Evolutionary conservation across 1,284 basidiomycete species (phyloP).

Genomic region (Moesziomyces sp.): DNA sequence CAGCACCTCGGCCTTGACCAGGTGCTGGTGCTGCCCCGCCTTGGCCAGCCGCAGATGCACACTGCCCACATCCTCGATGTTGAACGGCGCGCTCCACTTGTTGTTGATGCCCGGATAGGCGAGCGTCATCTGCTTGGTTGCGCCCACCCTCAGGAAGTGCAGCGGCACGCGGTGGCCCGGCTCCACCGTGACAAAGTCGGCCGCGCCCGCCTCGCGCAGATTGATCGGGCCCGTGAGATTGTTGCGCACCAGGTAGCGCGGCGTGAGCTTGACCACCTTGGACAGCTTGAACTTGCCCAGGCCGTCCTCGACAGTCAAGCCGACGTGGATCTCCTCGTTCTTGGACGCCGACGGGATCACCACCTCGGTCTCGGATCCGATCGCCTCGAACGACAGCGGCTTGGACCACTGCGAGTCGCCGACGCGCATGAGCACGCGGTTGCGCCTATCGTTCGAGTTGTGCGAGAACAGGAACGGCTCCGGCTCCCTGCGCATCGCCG

Average conservation of each 20-base stretch:
- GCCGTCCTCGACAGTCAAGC: conserved; percentile 92
- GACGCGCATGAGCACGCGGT: conserved; percentile 84
- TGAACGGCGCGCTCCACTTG: conserved; percentile 89
- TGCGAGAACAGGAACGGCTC: conserved; percentile 80
- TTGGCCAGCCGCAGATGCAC: conserved; percentile 79
- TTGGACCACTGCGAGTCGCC: conserved; percentile 91
- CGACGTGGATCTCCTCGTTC: conserved; percentile 84
- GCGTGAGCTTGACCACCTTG: conserved; percentile 91
- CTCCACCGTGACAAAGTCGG: conserved; percentile 68
- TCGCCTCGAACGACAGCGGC: conserved; percentile 76
- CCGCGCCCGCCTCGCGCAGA: conserved; percentile 83
- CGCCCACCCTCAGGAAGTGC: conserved; percentile 76
- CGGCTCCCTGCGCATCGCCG: conserved; percentile 67
- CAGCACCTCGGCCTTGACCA: conserved; percentile 84
- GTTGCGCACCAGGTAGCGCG: conserved; percentile 92
- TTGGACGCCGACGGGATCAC: conserved; percentile 77
- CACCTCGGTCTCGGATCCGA: conserved; percentile 87
- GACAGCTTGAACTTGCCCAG: conserved; percentile 90
- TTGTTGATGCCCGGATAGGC: conserved; percentile 85
- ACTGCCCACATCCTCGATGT: conserved; percentile 88
- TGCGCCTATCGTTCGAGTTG: conserved; percentile 78
- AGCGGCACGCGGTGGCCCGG: conserved; percentile 76
- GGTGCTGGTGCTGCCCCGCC: conserved; percentile 69
- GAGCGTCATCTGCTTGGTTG: conserved; percentile 76
- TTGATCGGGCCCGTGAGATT: conserved; percentile 77